A percentile compares a stretch with the other conserved stretches of the same genome.
phyloP scores from a whole-genome alignment of 805 yeast species.

The Cyberlindnera sargentensis region DNA sequence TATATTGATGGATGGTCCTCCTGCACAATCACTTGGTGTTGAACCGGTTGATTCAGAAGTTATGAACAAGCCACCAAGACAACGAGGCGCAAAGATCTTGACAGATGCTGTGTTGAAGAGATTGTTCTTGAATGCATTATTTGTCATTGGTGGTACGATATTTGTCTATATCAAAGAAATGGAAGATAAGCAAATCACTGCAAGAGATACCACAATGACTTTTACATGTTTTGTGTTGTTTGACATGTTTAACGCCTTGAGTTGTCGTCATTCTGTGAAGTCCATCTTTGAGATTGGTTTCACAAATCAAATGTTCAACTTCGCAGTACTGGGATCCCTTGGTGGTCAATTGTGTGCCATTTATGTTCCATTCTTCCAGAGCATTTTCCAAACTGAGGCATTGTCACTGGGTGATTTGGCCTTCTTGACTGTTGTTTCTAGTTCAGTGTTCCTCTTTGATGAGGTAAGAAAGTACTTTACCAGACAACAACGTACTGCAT shows the following conservation, averaged over 20 bases:
- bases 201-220: constrained; percentile 98
- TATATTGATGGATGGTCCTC: constrained; percentile 98
- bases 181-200: constrained; percentile 75
- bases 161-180: constrained; percentile 82
- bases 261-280: constrained; percentile 85
- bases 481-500: constrained; percentile 12
- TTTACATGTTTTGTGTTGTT: constrained; percentile 93
- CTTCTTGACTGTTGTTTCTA: constrained; percentile 55
- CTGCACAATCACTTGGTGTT: constrained; percentile 95
- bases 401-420: constrained; percentile 62
- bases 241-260: constrained; percentile 94
- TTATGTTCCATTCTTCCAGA: constrained; percentile 88
- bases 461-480: constrained; percentile 58
- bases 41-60: constrained; percentile 96
- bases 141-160: constrained; percentile 83
- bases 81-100: constrained; percentile 76
- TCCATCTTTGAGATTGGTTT: constrained; percentile 78
- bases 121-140: constrained; percentile 64
- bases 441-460: constrained; percentile 81
- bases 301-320: constrained; percentile 82
- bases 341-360: constrained; percentile 91
- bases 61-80: constrained; percentile 94
- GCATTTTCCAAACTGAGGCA: constrained; percentile 92
- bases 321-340: constrained; percentile 83
- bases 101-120: constrained; percentile 63